Conservation (phyloP, 1,139 yeast species). For the Citeromyces hawaiiensis region DNA sequence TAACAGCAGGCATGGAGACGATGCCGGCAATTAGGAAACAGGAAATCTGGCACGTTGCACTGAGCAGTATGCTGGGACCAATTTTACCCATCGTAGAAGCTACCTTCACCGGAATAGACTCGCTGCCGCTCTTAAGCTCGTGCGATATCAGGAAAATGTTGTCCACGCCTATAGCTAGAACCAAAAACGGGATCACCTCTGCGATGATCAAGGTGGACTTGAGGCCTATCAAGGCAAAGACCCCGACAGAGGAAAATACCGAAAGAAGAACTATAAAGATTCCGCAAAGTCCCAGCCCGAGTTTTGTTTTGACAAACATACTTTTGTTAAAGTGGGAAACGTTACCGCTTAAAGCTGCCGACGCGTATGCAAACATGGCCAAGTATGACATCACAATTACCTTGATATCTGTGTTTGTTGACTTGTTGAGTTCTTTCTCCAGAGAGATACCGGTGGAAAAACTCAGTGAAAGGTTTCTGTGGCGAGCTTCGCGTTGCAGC, state of each 20-base stretch:
- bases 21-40: constrained; percentile 70
- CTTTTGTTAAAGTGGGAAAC: constrained; percentile 13
- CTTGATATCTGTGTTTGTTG: constrained; percentile 66
- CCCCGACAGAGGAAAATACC: constrained; percentile 69
- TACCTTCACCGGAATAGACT: constrained; percentile 36
- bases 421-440: constrained; percentile 70
- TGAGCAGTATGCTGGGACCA: constrained; percentile 78
- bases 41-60: constrained; percentile 62
- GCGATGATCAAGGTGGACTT: constrained; percentile 88
- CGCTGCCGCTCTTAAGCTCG: constrained; percentile 43
- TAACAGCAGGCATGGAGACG: constrained; percentile 92
- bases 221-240: constrained; percentile 61
- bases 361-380: constrained; percentile 84
- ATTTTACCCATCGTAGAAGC: constrained; percentile 53
- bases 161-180: constrained; percentile 90
- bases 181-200: constrained; percentile 91
- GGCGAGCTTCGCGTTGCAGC: constrained; percentile 25
- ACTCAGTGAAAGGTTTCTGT: constrained; percentile 42
- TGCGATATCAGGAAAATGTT: constrained; percentile 80
- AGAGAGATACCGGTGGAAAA: constrained; percentile 77
- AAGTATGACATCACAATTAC: constrained; percentile 66
- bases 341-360: constrained; percentile 66
- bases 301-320: constrained; percentile 45
- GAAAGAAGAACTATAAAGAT: constrained; percentile 70
- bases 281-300: constrained; percentile 70